Evolutionary conservation across 208 protist genomes (phyloP).

Genomic region (Polymyxa betae): DNA sequence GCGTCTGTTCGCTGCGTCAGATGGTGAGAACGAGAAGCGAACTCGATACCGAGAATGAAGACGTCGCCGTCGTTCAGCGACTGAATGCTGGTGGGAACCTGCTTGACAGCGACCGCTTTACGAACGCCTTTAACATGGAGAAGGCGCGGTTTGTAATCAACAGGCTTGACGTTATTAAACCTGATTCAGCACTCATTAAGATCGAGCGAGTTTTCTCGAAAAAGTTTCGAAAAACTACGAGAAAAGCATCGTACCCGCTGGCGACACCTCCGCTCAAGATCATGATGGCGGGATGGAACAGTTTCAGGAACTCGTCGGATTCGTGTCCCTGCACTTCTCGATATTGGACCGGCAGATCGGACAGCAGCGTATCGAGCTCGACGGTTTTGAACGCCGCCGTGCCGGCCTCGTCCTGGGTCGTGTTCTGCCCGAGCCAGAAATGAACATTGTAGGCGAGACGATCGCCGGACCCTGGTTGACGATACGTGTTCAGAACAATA

Average conservation of each 20-base stretch:
- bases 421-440: conserved; percentile 64
- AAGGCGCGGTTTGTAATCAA: conserved; percentile 57
- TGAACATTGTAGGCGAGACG: conserved; percentile 50
- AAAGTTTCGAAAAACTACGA: neutral
- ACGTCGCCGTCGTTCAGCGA: conserved; percentile 46
- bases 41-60: conserved; percentile 28
- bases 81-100: neutral
- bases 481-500: conserved; percentile 58
- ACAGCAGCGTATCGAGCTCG: conserved; percentile 70
- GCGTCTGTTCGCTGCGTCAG: neutral
- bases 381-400: conserved; percentile 70
- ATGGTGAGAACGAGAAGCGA: neutral
- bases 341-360: conserved; percentile 66
- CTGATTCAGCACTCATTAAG: neutral
- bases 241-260: conserved; percentile 3
- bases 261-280: neutral
- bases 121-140: conserved; percentile 49
- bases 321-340: conserved; percentile 67
- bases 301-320: conserved; percentile 39
- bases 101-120: neutral
- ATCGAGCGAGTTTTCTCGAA: neutral
- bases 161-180: conserved; percentile 31
- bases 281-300: conserved; percentile 55
- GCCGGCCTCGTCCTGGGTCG: conserved; percentile 66
- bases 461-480: neutral